Conservation (phyloP, 192 early-diverging fungal genomes). For the Geosiphon pyriformis region DNA sequence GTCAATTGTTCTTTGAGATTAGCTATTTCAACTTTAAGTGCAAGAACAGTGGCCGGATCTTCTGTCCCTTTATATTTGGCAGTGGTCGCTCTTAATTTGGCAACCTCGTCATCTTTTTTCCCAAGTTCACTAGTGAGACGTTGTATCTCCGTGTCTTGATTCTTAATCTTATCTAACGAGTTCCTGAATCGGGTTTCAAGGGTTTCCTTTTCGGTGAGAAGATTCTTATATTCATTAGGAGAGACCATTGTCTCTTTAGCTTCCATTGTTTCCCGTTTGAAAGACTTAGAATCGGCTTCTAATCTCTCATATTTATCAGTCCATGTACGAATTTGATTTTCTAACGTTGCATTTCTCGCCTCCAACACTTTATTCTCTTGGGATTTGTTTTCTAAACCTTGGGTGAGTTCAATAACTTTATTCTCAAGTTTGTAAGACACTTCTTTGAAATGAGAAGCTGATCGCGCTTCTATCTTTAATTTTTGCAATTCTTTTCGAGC, state of each 20-base stretch:
- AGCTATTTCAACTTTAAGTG: constrained; percentile 66
- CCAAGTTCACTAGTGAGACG: constrained; percentile 48
- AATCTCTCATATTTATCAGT: constrained; percentile 67
- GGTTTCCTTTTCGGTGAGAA: constrained; percentile 52
- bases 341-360: constrained; percentile 55
- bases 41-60: constrained; percentile 58
- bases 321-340: constrained; percentile 59
- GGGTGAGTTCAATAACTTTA: constrained; percentile 95
- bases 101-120: constrained; percentile 60
- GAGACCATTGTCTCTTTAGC: constrained; percentile 56
- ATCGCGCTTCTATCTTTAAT: constrained; percentile 79
- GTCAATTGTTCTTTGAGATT: constrained; percentile 66
- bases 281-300: constrained; percentile 50
- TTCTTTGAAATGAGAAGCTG: constrained; percentile 90
- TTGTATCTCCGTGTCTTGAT: constrained; percentile 58
- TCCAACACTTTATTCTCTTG: constrained; percentile 62
- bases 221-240: constrained; percentile 49
- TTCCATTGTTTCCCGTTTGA: constrained; percentile 39
- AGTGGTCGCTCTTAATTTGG: constrained; percentile 48
- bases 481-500: constrained; percentile 66
- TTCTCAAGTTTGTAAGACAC: constrained; percentile 89
- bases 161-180: constrained; percentile 50
- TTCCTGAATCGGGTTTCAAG: constrained; percentile 58
- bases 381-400: constrained; percentile 57
- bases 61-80: constrained; percentile 44